These are phyloP conservation scores for Saccharomycopsis amapae DNA, from an alignment of 805 yeast genomes.

Conservation along the genomic window DNA sequence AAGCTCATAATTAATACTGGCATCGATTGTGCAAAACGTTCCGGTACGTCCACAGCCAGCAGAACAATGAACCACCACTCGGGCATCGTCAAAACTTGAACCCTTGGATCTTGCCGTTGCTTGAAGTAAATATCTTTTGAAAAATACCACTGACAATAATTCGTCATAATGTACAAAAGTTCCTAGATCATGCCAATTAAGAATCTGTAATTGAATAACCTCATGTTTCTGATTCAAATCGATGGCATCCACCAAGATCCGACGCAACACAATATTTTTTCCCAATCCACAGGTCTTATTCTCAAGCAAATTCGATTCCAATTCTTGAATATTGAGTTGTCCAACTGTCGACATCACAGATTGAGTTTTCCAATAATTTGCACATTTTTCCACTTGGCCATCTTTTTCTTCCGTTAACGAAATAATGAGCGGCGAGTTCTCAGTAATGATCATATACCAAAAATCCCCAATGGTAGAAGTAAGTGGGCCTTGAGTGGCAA, in stretches of 20 bases:
- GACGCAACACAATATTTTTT: neutral
- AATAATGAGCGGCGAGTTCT: constrained; percentile 57
- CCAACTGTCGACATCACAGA: constrained; percentile 32
- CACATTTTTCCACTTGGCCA: constrained; percentile 73
- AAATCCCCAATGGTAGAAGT: constrained; percentile 70
- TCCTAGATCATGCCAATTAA: constrained; percentile 81
- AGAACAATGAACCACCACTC: constrained; percentile 80
- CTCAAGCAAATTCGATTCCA: constrained; percentile 13
- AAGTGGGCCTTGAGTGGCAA: constrained; percentile 90
- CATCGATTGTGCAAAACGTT: constrained; percentile 69
- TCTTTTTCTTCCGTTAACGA: constrained; percentile 74
- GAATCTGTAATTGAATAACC: constrained; percentile 67
- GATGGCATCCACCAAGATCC: neutral
- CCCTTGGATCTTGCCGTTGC: neutral
- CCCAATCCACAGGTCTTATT: constrained; percentile 7
- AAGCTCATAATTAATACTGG: constrained; percentile 35
- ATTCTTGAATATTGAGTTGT: constrained; percentile 16
- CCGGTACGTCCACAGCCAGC: constrained; percentile 99
- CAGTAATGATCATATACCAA: constrained; percentile 68
- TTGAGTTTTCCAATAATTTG: constrained; percentile 72
- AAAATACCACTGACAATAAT: constrained; percentile 19
- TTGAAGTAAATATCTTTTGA: constrained; percentile 10
- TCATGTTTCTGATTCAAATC: constrained; percentile 32
- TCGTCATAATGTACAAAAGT: constrained; percentile 40
- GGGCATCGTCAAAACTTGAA: constrained; percentile 31